Conservation (phyloP, 2,329 filamentous ascomycete genomes). For the Domatiomyces catenatus region DNA sequence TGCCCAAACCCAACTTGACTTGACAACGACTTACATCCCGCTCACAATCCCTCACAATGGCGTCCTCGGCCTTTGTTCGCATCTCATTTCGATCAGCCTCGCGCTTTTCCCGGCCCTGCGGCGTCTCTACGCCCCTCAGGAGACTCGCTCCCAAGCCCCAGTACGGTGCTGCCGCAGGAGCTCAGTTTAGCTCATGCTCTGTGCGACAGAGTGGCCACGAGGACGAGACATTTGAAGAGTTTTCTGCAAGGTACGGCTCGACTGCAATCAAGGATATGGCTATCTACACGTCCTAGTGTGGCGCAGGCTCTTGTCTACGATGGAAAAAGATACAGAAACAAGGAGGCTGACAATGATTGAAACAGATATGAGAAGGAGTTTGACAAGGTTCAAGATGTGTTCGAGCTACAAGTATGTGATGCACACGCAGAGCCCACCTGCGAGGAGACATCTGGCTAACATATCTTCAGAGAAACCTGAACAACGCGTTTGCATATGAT, state of each 20-base stretch:
- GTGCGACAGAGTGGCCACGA: slow-evolving; percentile 50
- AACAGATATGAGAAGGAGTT: slow-evolving; percentile 98
- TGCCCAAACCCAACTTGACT: neutral
- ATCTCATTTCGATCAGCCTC: slow-evolving; percentile 50
- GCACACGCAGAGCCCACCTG: neutral
- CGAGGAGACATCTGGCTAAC: neutral
- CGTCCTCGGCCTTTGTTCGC: slow-evolving; percentile 54
- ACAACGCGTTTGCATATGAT: slow-evolving; percentile 99
- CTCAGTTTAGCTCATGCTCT: slow-evolving; percentile 34
- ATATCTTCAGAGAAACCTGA: slow-evolving; percentile 61
- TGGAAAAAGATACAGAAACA: neutral
- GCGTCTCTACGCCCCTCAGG: slow-evolving; percentile 8
- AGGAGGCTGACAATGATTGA: neutral
- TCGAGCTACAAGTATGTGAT: slow-evolving; percentile 87
- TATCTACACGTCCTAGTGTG: neutral
- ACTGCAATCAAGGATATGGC: neutral
- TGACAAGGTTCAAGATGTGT: slow-evolving; percentile 91
- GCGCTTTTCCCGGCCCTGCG: slow-evolving; percentile 14
- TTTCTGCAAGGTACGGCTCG: slow-evolving; percentile 70
- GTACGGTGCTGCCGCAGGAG: slow-evolving; percentile 3
- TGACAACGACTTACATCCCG: neutral
- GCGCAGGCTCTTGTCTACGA: neutral
- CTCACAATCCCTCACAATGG: slow-evolving; percentile 33
- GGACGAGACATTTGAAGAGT: slow-evolving; percentile 98
- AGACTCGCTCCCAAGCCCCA: slow-evolving; percentile 13